Base-by-base conservation (phyloP, 2,329 filamentous ascomycete species). In the Trichoderma sp. region DNA sequence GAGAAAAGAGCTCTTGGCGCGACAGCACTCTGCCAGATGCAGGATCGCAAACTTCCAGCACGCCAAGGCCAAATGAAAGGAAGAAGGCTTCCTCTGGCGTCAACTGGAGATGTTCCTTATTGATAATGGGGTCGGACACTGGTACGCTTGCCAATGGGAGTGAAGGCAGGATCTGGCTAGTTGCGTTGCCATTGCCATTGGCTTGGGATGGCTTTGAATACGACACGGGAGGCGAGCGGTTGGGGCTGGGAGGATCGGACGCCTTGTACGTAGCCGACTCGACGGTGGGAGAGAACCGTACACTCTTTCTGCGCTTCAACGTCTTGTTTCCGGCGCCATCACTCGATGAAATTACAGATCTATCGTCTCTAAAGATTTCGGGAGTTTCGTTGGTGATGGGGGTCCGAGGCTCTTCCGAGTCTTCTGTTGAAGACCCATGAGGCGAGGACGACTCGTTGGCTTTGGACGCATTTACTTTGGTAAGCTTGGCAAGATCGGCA, bases 81-180 rank as follows among this genome's bases (percentile, higher is more conserved):
- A 97, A 99, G 80, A 98, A 96, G 0, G 94, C 90, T 79, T 99
- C 96, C 78, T 97, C 94, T 0, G 91, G 86, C 3, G 91, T 94
- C 10, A 99, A 84, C 77, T 98, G 96, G n/a, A 97, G 88, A 76
- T 97, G 94, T 75, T 99, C 96, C 80, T 81, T 85, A 72, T 87
- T 83, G 61, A 79, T 74, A 3, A 86, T 74, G n/a, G 70, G 61
- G 26, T 34, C 30, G n/a, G 63, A 60, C 10, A 60, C 58, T 8
- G 37, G 37, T 2, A 59, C 37, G 8, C 59, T 59, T 43, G 67
- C 52, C 18, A 43, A 34, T 4, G 58, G 58, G 2, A 55, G 51
- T n/a, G 68, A 28, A 7, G 60, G 26, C 1, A 61, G 51, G 32
- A 30, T 39, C 6, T 68, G 71, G 4, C 70, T 69, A 2, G 61